Conservation (phyloP, 176 grass and related monocot species). For the Oryza rufipogon region DNA sequence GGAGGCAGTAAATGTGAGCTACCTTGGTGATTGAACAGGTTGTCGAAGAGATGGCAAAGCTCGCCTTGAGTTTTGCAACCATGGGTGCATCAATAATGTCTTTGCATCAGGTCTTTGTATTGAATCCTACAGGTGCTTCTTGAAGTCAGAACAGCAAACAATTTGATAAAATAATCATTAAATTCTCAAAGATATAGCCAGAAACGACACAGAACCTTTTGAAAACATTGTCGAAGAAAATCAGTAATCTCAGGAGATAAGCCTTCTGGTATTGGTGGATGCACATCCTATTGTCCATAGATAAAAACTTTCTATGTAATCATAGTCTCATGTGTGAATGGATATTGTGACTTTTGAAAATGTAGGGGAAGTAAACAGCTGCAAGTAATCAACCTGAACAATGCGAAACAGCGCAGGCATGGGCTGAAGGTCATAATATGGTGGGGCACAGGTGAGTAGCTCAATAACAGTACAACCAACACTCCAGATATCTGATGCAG, state of each 20-base stretch:
- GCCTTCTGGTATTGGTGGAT: constrained; percentile 94
- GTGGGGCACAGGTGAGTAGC: constrained; percentile 89
- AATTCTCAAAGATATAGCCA: constrained; percentile 26
- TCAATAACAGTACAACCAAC: constrained; percentile 99
- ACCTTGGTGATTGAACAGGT: constrained; percentile 65
- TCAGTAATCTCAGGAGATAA: constrained; percentile 93
- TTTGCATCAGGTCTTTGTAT: constrained; percentile 99
- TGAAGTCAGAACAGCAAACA: constrained; percentile 38
- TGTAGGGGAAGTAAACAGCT: constrained; percentile 28
- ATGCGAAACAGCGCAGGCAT: constrained; percentile 99
- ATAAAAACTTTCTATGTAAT: constrained; percentile 3
- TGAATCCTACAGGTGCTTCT: constrained; percentile 69
- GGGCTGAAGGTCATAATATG: constrained; percentile 98
- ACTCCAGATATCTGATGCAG: constrained; percentile 99
- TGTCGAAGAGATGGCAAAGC: constrained; percentile 75
- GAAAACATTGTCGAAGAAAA: constrained; percentile 97
- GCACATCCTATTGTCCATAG: constrained; percentile 74
- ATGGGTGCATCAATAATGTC: constrained; percentile 88
- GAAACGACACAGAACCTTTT: constrained; percentile 60
- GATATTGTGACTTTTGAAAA: constrained; percentile 4
- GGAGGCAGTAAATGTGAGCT: background rate
- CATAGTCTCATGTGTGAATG: background rate
- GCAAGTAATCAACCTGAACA: constrained; percentile 73
- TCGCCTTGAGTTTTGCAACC: constrained; percentile 91
- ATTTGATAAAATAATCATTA: constrained; percentile 18